Conservation (phyloP, 2,329 filamentous ascomycete species). For the Colletotrichum agaves region DNA sequence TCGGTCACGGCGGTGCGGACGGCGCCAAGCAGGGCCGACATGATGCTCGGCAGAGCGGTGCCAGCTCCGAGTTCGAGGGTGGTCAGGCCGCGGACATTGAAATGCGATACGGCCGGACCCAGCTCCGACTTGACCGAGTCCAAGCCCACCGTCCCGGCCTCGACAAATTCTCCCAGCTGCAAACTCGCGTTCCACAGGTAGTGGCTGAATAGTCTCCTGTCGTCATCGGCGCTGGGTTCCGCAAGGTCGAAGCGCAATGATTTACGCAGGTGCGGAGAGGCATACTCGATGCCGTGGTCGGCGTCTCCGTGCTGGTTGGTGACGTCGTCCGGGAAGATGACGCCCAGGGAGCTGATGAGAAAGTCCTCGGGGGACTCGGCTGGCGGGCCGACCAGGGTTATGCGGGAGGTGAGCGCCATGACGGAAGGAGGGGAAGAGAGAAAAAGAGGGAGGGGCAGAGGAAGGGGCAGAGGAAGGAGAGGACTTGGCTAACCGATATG, state of each 20-base stretch:
- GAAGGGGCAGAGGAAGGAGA: neutral
- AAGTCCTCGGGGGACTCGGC: slow-evolving; percentile 66
- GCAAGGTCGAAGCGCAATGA: slow-evolving; percentile 57
- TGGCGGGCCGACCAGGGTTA: slow-evolving; percentile 52
- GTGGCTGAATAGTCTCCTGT: slow-evolving; percentile 73
- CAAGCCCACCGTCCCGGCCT: slow-evolving; percentile 56
- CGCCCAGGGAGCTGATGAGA: slow-evolving; percentile 66
- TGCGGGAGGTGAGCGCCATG: slow-evolving; percentile 59
- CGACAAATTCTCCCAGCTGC: slow-evolving; percentile 65
- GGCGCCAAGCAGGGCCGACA: slow-evolving; percentile 60
- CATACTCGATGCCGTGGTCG: slow-evolving; percentile 68
- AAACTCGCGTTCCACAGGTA: slow-evolving; percentile 78
- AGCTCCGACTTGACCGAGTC: slow-evolving; percentile 9
- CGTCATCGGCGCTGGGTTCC: slow-evolving; percentile 61
- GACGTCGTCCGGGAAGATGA: slow-evolving; percentile 76
- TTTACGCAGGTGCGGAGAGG: slow-evolving; percentile 59
- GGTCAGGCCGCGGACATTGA: slow-evolving; percentile 60
- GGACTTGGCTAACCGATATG: neutral
- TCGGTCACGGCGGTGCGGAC: slow-evolving; percentile 69
- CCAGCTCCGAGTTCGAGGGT: slow-evolving; percentile 77
- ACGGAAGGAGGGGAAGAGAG: neutral
- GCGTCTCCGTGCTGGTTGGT: slow-evolving; percentile 74
- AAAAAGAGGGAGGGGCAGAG: no score
- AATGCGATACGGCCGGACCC: slow-evolving; percentile 43
- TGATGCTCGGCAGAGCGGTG: slow-evolving; percentile 63